A percentile compares a stretch with the other conserved stretches of the same genome.
Conservation (phyloP, 345 rosid species). For the Kernera saxatilis region DNA sequence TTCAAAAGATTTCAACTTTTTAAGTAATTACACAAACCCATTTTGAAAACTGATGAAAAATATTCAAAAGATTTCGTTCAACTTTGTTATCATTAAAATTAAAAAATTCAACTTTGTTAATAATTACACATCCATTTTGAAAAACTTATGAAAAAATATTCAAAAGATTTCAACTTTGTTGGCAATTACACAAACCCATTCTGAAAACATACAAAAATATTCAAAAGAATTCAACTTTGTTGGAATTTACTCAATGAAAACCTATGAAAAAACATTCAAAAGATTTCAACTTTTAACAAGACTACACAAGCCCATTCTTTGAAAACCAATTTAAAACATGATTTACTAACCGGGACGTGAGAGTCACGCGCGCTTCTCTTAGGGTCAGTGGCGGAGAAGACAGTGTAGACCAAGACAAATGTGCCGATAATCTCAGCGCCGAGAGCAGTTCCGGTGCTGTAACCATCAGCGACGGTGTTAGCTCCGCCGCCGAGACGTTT, state of each 20-base stretch:
- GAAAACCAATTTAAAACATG: background rate
- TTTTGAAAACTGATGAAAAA: background rate
- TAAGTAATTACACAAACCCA: background rate
- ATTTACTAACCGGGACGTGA: slow-evolving; percentile 57
- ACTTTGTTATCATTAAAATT: too few relatives aligned
- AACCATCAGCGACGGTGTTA: slow-evolving; percentile 48
- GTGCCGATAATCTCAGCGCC: slow-evolving; percentile 88
- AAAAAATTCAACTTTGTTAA: too few relatives aligned
- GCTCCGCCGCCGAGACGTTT: slow-evolving; percentile 64
- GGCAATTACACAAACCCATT: background rate
- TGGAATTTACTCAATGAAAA: background rate
- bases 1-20: background rate
- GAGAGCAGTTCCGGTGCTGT: slow-evolving; percentile 61
- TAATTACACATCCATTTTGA: background rate
- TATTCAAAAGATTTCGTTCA: too few relatives aligned
- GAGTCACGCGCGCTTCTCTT: slow-evolving; percentile 89
- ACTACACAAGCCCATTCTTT: background rate
- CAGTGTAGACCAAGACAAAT: slow-evolving; percentile 70
- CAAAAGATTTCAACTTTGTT: background rate
- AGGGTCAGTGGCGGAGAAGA: slow-evolving; percentile 86
- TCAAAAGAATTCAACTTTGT: background rate
- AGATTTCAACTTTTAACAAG: background rate
- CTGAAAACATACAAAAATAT: background rate
- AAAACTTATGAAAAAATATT: background rate
- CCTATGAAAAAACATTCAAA: background rate